These are phyloP conservation scores for Clonostachys chloroleuca DNA, from an alignment of 2,329 filamentous ascomycete genomes.

Conservation along the genomic window DNA sequence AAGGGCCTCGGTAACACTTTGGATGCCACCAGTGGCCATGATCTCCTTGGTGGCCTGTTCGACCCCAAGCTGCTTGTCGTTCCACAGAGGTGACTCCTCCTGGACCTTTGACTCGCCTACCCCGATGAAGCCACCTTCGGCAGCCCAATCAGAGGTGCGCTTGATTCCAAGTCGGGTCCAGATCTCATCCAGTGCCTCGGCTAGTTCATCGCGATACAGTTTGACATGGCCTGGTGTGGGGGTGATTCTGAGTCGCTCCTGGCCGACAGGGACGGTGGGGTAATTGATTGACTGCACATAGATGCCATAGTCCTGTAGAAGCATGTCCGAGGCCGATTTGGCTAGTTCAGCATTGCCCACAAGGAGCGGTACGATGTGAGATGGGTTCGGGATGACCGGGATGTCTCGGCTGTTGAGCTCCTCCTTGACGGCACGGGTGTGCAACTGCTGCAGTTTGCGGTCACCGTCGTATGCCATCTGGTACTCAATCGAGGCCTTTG, in stretches of 20 bases:
- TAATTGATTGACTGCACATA: constrained; percentile 99
- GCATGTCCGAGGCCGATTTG: constrained; percentile 86
- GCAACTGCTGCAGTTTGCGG: constrained; percentile 87
- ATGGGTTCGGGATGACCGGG: constrained; percentile 95
- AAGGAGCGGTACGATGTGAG: constrained; percentile 90
- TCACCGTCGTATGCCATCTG: constrained; percentile 83
- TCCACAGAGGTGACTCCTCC: constrained; percentile 76
- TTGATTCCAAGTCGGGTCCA: constrained; percentile 88
- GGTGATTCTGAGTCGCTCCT: constrained; percentile 93
- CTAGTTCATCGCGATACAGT: constrained; percentile 80
- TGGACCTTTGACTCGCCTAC: constrained; percentile 69
- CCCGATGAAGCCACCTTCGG: constrained; percentile 88
- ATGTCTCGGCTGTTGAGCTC: constrained; percentile 76
- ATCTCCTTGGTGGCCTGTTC: constrained; percentile 61
- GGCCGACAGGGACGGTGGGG: constrained; percentile 94
- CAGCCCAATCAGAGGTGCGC: constrained; percentile 88
- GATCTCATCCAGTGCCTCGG: constrained; percentile 78
- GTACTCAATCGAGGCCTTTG: constrained; percentile 87
- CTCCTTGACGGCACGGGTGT: constrained; percentile 92
- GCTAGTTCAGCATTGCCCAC: constrained; percentile 93
- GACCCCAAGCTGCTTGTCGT: constrained; percentile 79
- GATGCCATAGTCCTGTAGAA: constrained; percentile 85
- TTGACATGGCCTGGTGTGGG: constrained; percentile 89
- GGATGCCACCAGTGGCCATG: constrained; percentile 32
- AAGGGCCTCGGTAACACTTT: constrained; percentile 51